phyloP scores from a whole-genome alignment of 768 basidiomycete genomes.

The Podaxis sp. region DNA sequence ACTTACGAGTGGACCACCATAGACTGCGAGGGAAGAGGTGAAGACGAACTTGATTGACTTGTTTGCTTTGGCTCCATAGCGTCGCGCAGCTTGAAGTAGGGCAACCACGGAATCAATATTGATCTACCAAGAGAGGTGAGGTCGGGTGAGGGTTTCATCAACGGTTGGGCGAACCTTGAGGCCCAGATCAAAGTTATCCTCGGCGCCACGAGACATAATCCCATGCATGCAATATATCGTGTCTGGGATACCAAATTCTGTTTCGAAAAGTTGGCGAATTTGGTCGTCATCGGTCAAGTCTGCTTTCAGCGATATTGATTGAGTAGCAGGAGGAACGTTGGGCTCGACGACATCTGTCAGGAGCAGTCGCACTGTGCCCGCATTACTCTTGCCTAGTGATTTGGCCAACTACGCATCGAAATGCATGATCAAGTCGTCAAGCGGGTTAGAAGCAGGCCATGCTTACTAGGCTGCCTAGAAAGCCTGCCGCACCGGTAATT shows the following conservation, averaged over 20 bases:
- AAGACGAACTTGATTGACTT: slow-evolving; percentile 48
- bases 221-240: slow-evolving; percentile 51
- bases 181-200: slow-evolving; percentile 56
- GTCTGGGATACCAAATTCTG: slow-evolving; percentile 34
- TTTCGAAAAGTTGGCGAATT: slow-evolving; percentile 33
- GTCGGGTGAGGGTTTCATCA: background rate
- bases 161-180: slow-evolving; percentile 27
- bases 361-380: slow-evolving; percentile 38
- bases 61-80: slow-evolving; percentile 17
- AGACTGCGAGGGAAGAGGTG: slow-evolving; percentile 58
- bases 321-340: slow-evolving; percentile 21
- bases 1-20: slow-evolving; percentile 48
- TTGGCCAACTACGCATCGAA: slow-evolving; percentile 27
- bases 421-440: background rate
- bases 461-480: slow-evolving; percentile 33
- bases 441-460: background rate
- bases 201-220: slow-evolving; percentile 61
- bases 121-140: slow-evolving; percentile 28
- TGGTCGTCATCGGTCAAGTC: slow-evolving; percentile 35
- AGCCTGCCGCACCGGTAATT: slow-evolving; percentile 42
- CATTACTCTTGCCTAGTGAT: slow-evolving; percentile 24
- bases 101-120: slow-evolving; percentile 54
- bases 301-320: slow-evolving; percentile 30
- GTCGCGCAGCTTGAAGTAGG: slow-evolving; percentile 34
- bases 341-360: slow-evolving; percentile 47